Base-by-base conservation (phyloP, 768 basidiomycete species). In the Cyclocybe aegerita region DNA sequence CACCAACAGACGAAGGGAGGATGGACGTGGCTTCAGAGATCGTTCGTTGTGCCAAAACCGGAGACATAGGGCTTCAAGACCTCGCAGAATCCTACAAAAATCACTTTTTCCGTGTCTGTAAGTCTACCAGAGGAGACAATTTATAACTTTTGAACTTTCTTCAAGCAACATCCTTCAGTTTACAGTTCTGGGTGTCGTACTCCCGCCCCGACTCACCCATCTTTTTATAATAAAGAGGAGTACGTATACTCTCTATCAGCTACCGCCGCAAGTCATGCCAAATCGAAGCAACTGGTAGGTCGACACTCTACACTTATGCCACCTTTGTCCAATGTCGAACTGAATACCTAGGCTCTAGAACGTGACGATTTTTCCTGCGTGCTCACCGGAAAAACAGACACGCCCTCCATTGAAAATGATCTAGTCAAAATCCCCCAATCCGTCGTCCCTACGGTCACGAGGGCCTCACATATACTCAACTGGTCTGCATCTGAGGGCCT, bases 131-230 rank as follows among this genome's bases (percentile, higher is more conserved):
- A 8, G n/a, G 45, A 37, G 9, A 7, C 9, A 44, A 5, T 11
- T 46, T 14, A 12, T 14, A 10, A 9, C 11, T 15, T 11, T 9
- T 33, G 9, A 34, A 17, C 30, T 15, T n/a, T 12, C 34, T 12
- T n/a, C n/a, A n/a, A n/a, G 37, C 34, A 11, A 9, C 7, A 9
- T 7, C 12, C 29, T 35, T 35, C 23, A 37, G 45, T 37, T 36
- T 35, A 10, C 14, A 36, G 34, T 12, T 15, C 12, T 9, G 37
- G 15, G n/a, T 12, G 45, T 34, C 34, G 15, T n/a, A 46, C 34
- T 4, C 45, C 45, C 37, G 17, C 44, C 23, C n/a, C 33, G 16
- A 46, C 33, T 33, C 45, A 46, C 31, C 44, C 44, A 7, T 46
- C 44, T 46, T 23, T 32, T 10, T 4, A 44, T 9, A 11, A 4